phyloP scores from a whole-genome alignment of 2,329 filamentous ascomycete species.

The Ceratocystis alfenasii region DNA sequence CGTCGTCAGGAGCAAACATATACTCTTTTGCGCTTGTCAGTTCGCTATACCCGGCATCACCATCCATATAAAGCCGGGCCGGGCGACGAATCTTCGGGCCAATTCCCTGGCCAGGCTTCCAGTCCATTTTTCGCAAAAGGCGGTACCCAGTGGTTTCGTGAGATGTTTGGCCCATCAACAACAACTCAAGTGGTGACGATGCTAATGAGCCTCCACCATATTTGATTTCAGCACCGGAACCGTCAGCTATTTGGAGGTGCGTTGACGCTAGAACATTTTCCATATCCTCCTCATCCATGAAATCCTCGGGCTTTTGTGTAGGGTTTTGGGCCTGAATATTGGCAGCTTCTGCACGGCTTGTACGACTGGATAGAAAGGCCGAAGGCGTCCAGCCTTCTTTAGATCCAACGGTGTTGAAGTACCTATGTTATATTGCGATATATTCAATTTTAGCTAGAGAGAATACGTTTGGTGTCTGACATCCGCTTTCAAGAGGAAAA shows the following conservation, averaged over 20 bases:
- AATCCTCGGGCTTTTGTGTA: slow-evolving; percentile 67
- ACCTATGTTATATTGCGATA: slow-evolving; percentile 41
- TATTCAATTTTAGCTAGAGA: slow-evolving; percentile 24
- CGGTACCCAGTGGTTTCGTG: slow-evolving; percentile 75
- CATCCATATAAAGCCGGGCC: slow-evolving; percentile 46
- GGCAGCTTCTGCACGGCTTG: slow-evolving; percentile 46
- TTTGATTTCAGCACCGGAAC: slow-evolving; percentile 23
- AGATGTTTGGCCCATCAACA: slow-evolving; percentile 57
- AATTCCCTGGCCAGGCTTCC: slow-evolving; percentile 86
- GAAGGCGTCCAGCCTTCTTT: slow-evolving; percentile 96
- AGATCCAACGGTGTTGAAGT: slow-evolving; percentile 95
- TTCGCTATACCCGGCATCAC: background rate
- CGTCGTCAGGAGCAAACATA: slow-evolving; percentile 77
- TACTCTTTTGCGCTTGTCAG: slow-evolving; percentile 31
- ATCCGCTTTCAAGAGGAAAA: background rate
- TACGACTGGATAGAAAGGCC: slow-evolving; percentile 80
- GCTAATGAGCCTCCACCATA: background rate
- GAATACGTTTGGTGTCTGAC: background rate
- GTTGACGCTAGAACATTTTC: slow-evolving; percentile 72
- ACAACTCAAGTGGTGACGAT: slow-evolving; percentile 57
- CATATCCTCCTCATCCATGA: slow-evolving; percentile 96
- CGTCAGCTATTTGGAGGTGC: slow-evolving; percentile 57
- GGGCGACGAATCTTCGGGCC: slow-evolving; percentile 71
- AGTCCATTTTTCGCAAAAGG: slow-evolving; percentile 83
- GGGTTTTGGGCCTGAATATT: slow-evolving; percentile 26